Evolutionary conservation across 805 yeast genomes (phyloP), one percentile per base, ranked within the genome.

Genomic region (Candida germanica): DNA sequence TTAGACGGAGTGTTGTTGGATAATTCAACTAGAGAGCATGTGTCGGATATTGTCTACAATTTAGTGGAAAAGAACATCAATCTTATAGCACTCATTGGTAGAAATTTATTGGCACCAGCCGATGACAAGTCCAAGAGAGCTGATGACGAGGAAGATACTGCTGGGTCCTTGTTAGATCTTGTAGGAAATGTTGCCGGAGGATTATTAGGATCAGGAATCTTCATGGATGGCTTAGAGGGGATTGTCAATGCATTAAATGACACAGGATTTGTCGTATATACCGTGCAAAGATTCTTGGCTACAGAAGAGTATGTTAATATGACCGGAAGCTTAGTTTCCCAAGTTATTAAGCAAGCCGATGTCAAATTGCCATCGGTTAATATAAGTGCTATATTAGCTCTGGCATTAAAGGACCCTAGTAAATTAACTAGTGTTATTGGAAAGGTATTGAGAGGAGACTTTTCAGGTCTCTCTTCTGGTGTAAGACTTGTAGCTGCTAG

Each of bases 1-100:
- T 50, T 60, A 38, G 69, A 67, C 40, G 72, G 71, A 0, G 39
- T 65, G 9, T 48, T 66, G 19, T 53, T 66, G 41, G 72, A 67
- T 41, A 47, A 46, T 1, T 35, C 35, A 22, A 63, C 47, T 44
- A 50, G 67, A 33, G 65, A 66, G 3, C 54, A 47, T 12, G 42
- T 67, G 8, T 62, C 58, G 5, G 47, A 59, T 31, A 43, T 66
- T 24, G 48, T 54, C 20, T 51, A 62, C 38, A 45, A 61, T 32
- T 35, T 61, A n/a, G 54, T 62, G 32, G 49, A 52, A 18, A 51
- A 58, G 6, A 65, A 61, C 49, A 58, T 56, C 44, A 52, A 48
- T 24, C 15, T 48, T 12, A 32, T 66, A 34, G 33, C 41, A 18
- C 53, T 47, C 19, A 20, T 57, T 15, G 50, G 55, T 25, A 36